These are phyloP conservation scores for Exophiala sp. DNA, from an alignment of 2,329 filamentous ascomycete genomes.

Conservation along the genomic window DNA sequence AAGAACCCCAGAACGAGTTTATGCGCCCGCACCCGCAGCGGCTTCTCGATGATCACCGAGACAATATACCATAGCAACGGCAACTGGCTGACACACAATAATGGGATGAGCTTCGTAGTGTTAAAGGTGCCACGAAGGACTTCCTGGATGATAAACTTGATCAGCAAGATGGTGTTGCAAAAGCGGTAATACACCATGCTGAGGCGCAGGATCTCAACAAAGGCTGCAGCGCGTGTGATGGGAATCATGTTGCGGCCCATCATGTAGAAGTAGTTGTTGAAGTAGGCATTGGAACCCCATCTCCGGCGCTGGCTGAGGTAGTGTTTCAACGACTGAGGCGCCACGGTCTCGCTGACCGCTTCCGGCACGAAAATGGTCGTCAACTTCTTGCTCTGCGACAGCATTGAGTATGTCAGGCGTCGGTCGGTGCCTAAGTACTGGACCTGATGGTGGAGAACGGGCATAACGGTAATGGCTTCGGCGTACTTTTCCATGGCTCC, in stretches of 20 bases:
- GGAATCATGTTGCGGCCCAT: slow-evolving; percentile 8
- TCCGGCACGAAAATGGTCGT: slow-evolving; percentile 13
- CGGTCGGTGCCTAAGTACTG: slow-evolving; percentile 17
- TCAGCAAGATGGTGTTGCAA: slow-evolving; percentile 11
- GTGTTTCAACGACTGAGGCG: slow-evolving; percentile 9
- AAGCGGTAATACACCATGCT: slow-evolving; percentile 19
- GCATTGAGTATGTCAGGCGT: slow-evolving; percentile 11
- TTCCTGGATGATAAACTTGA: background rate
- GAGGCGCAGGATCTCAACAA: slow-evolving; percentile 12
- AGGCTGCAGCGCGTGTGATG: slow-evolving; percentile 8
- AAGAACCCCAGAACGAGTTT: slow-evolving; percentile 13
- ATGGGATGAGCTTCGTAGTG: slow-evolving; percentile 1
- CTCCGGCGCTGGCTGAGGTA: slow-evolving; percentile 18
- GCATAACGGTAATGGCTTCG: slow-evolving; percentile 5
- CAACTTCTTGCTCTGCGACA: slow-evolving; percentile 9
- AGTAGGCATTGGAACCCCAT: slow-evolving; percentile 19
- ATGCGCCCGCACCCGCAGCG: slow-evolving; percentile 7
- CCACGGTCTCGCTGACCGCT: slow-evolving; percentile 15
- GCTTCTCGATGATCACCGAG: slow-evolving; percentile 1
- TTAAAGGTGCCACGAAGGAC: slow-evolving; percentile 3
- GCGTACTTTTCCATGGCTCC: slow-evolving; percentile 14
- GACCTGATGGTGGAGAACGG: slow-evolving; percentile 13
- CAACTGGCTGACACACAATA: slow-evolving; percentile 10
- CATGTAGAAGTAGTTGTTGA: slow-evolving; percentile 20
- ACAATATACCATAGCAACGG: slow-evolving; percentile 12